Base-by-base conservation (phyloP, 1,139 yeast species). In the Nakaseomyces kungkrabaensis region DNA sequence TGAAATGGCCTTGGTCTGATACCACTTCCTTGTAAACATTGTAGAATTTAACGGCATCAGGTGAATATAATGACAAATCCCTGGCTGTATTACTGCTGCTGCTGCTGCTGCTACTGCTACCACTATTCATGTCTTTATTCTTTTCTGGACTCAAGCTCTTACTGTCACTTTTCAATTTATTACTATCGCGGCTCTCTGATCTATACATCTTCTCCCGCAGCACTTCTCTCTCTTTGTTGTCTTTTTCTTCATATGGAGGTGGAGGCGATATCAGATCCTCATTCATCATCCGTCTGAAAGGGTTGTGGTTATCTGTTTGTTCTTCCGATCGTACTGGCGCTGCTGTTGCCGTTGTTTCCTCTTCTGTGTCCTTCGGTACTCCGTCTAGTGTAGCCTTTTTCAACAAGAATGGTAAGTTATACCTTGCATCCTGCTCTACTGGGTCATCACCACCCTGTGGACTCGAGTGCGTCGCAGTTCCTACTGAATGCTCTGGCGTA, bases 1-100 rank as follows among this genome's bases (percentile, higher is more conserved):
- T 69, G 52, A 73, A 74, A 1, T 49, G 56, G 2, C 43, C 43
- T 38, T 38, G 43, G 43, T 38, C 43, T 5, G 43, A 9, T n/a
- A 38, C 32, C 32, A 38, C 43, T n/a, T 24, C 17, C 13, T 26
- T 25, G 13, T 38, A 38, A 3, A 59, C 53, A 40, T 54, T 42
- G 42, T 51, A 51, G 48, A 61, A 63, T 43, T 50, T 37, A 10
- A 53, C 13, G 1, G 59, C 65, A 9, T 54, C 56, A 10, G 54
- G 52, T 5, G 59, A 55, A 32, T 52, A 58, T 27, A 48, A 48
- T 11, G 60, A 52, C 17, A 57, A 37, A 42, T 57, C 51, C 34
- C 49, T 43, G 27, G n/a, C 36, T 33, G n/a, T n/a, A 33, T 5
- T n/a, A 2, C 2, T 11, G 10, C 36, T 43, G 24, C 50, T 34